Evolutionary conservation across 2,329 filamentous ascomycete species (phyloP).

Genomic region (Didymella exigua): DNA sequence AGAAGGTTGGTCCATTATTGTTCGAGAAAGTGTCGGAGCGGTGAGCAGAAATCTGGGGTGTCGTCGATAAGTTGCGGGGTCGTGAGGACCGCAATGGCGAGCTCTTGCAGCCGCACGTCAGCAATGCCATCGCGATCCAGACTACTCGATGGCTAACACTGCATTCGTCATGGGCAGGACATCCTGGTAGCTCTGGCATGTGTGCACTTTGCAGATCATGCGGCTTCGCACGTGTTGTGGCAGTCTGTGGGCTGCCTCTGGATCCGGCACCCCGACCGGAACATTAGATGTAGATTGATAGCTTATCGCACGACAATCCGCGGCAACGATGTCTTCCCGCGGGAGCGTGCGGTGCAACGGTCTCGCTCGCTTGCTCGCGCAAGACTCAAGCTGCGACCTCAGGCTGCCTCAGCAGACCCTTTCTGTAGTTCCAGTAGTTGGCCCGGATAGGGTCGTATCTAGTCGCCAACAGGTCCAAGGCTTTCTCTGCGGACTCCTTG

Average conservation of each 20-base stretch:
- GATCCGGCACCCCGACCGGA: constrained; percentile 30
- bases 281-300: constrained; percentile 21
- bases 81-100: constrained; percentile 25
- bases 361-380: constrained; percentile 1
- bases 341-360: background rate
- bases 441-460: constrained; percentile 90
- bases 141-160: constrained; percentile 11
- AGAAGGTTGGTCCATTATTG: constrained; percentile 27
- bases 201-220: constrained; percentile 12
- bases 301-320: constrained; percentile 6
- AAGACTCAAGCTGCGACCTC: constrained; percentile 29
- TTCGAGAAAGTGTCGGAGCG: constrained; percentile 28
- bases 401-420: constrained; percentile 44
- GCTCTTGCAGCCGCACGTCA: constrained; percentile 20
- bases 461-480: constrained; percentile 74
- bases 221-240: constrained; percentile 23
- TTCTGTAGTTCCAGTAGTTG: constrained; percentile 89
- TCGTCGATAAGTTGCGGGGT: constrained; percentile 25
- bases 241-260: constrained; percentile 6
- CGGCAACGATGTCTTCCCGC: constrained; percentile 7
- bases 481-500: constrained; percentile 68
- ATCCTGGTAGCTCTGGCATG: constrained; percentile 1
- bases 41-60: constrained; percentile 18
- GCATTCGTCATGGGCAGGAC: constrained; percentile 14
- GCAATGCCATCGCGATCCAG: constrained; percentile 19